Conservation (phyloP, 768 basidiomycete species). For the Leccinellum rugosiceps region DNA sequence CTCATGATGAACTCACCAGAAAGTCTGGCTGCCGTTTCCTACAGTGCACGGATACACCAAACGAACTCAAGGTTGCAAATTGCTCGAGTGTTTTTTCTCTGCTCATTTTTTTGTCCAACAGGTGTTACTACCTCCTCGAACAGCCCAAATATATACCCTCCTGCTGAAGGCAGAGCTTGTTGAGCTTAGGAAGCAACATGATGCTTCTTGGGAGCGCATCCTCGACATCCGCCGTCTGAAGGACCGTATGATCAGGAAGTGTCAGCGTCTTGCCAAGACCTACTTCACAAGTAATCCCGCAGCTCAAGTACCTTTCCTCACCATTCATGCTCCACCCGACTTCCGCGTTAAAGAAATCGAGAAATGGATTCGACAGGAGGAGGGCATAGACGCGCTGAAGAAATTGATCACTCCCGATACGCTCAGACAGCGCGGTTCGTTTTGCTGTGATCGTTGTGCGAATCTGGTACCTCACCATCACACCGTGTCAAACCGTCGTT, state of each 20-base stretch:
- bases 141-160: constrained; percentile 62
- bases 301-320: constrained; percentile 52
- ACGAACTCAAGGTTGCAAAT: constrained; percentile 64
- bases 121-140: constrained; percentile 68
- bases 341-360: constrained; percentile 80
- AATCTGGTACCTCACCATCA: constrained; percentile 34
- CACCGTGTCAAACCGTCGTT: constrained; percentile 25
- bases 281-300: constrained; percentile 38
- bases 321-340: constrained; percentile 64
- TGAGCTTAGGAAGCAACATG: constrained; percentile 56
- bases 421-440: constrained; percentile 27
- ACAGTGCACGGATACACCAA: constrained; percentile 72
- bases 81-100: not conserved
- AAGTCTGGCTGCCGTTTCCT: constrained; percentile 67
- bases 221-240: constrained; percentile 74
- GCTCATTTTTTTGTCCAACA: constrained; percentile 25
- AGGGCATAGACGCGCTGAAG: constrained; percentile 25
- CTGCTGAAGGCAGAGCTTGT: constrained; percentile 58
- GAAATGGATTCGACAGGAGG: constrained; percentile 63
- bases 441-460: constrained; percentile 34
- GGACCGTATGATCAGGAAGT: constrained; percentile 81
- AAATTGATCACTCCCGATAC: constrained; percentile 18
- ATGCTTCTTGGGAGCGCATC: constrained; percentile 64
- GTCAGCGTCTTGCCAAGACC: constrained; percentile 56
- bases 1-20: constrained; percentile 47